Conservation (phyloP, 257 asterid genomes). For the Catharanthus roseus region DNA sequence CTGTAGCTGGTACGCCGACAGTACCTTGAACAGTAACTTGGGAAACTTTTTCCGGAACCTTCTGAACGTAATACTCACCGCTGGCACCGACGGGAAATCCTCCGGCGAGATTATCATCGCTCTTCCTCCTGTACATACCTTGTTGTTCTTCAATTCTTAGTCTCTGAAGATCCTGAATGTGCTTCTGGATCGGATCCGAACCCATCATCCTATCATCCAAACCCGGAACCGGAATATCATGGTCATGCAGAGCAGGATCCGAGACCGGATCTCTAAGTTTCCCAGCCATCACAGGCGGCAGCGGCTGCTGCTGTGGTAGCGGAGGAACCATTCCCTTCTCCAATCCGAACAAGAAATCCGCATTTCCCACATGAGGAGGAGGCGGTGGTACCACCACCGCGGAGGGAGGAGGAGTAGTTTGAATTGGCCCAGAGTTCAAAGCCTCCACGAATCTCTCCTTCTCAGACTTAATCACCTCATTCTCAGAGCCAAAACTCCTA, state of each 20-base stretch:
- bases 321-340: constrained; percentile 47
- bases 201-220: constrained; percentile 47
- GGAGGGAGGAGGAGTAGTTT: constrained; percentile 36
- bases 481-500: constrained; percentile 64
- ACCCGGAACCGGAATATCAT: constrained; percentile 32
- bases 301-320: constrained; percentile 27
- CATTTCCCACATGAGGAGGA: constrained; percentile 33
- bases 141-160: constrained; percentile 77
- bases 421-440: constrained; percentile 73
- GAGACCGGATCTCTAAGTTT: constrained; percentile 22
- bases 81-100: constrained; percentile 46
- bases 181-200: constrained; percentile 90
- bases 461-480: constrained; percentile 55
- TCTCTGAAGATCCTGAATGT: constrained; percentile 87
- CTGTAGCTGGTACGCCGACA: constrained; percentile 24
- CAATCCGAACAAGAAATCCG: constrained; percentile 65
- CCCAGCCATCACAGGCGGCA: constrained; percentile 4
- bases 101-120: constrained; percentile 50
- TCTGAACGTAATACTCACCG: constrained; percentile 53
- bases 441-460: constrained; percentile 95
- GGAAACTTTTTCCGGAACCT: constrained; percentile 45
- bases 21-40: constrained; percentile 37
- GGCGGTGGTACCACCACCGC: constrained; percentile 28
- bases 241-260: constrained; percentile 21
- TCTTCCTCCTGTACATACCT: constrained; percentile 41